Evolutionary conservation across 2,329 filamentous ascomycete species (phyloP), one percentile per base, ranked within the genome.

Genomic region (Berkeleyomyces rouxiae): DNA sequence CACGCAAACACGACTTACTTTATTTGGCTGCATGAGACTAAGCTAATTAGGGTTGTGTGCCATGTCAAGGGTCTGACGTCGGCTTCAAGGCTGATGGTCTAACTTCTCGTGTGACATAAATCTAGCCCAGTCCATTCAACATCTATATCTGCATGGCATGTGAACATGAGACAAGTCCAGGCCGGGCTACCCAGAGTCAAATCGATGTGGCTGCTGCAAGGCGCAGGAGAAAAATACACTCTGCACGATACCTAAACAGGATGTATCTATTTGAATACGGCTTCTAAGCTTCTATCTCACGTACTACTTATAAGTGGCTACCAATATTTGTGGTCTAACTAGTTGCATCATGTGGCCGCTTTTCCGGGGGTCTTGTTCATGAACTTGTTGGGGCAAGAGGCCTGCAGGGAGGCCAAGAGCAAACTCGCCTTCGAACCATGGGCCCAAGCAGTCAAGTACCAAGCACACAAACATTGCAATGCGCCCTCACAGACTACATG

Each of bases 141-240:
- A 23, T 47, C 6, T 49, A 23, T 6, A 23, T 23, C 46, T 49
- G 2, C 7, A 7, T 16, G n/a, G n/a, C 46, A 9, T 49, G 31
- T 16, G 31, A n/a, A 7, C 10, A 36, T 36, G 31, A 55, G 13
- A n/a, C 31, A 55, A 46, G 43, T 5, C 43, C 7, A 46, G 13
- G 43, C 43, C 4, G 51, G 7, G 51, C 49, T 37, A 31, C 11
- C 51, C 39, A 7, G 7, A 11, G 11, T 37, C 9, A 16, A 13
- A 31, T 39, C 11, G 5, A 10, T 10, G 13, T 37, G 51, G 13
- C 23, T 31, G 6, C 53, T 55, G 44, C 53, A 64, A 53, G 40
- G 46, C 16, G 53, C 40, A 59, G 57, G 46, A 62, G 53, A 62
- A 64, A 64, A 64, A 46, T 10, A 47, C 60, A 64, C 63, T 59